Conservation (phyloP, 2,329 filamentous ascomycete species). For the Colletotrichum viniferum region DNA sequence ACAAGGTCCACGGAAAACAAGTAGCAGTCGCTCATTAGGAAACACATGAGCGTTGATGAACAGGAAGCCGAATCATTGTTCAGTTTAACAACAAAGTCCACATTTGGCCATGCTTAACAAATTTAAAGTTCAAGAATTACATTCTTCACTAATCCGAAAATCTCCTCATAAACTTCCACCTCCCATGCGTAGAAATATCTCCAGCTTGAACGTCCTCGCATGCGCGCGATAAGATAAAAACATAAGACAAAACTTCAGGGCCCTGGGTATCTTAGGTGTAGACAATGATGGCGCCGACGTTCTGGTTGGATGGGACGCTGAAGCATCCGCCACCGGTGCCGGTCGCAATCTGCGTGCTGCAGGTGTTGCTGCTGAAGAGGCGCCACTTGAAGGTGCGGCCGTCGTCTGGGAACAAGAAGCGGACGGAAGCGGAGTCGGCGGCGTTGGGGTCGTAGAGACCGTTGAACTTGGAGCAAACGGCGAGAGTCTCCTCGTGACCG, state of each 20-base stretch:
- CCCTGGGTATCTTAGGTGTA: not conserved
- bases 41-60: not conserved
- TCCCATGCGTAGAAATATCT: too few species aligned
- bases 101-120: too few species aligned
- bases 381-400: not conserved
- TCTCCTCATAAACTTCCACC: too few species aligned
- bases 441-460: not conserved
- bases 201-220: too few species aligned
- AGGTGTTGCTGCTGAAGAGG: not conserved
- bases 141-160: too few species aligned
- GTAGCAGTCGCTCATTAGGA: rapidly evolving
- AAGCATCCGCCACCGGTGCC: not conserved
- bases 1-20: not conserved
- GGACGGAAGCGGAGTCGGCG: not conserved
- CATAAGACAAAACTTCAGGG: not conserved
- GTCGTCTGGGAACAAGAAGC: not conserved
- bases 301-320: not conserved
- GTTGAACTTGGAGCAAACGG: constrained; percentile 3
- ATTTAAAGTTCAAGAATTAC: not conserved
- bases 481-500: not conserved
- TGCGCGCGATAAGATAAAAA: not conserved
- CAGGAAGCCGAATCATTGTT: not conserved
- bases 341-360: not conserved
- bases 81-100: not conserved
- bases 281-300: not conserved